Conservation (phyloP, 1,284 basidiomycete genomes). For the Vanrija pseudolonga region DNA sequence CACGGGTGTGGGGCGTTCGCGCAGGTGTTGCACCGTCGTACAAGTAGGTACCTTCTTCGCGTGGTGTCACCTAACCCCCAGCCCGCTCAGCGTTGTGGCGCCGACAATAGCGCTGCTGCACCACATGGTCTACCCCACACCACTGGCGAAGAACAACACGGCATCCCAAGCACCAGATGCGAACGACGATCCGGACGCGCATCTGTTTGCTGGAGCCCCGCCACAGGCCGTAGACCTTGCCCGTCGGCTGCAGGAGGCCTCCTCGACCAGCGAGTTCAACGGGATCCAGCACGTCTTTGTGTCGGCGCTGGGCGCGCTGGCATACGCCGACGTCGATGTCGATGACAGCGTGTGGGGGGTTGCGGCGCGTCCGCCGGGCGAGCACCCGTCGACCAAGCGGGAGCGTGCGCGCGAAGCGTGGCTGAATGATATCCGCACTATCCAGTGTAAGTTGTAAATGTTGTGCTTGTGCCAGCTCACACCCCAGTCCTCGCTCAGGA, state of each 20-base stretch:
- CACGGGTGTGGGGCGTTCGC: conserved; percentile 32
- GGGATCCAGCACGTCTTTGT: conserved; percentile 72
- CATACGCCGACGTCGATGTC: conserved; percentile 61
- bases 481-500: conserved; percentile 62
- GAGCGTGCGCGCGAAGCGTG: not conserved
- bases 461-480: not conserved
- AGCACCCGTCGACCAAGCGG: not conserved
- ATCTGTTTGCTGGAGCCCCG: not conserved
- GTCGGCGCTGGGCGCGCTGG: conserved; percentile 67
- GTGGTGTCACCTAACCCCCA: conserved; percentile 6
- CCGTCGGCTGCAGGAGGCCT: conserved; percentile 17
- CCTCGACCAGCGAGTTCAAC: conserved; percentile 53
- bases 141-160: conserved; percentile 2
- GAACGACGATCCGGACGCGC: conserved; percentile 6
- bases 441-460: conserved; percentile 34
- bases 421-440: conserved; percentile 16
- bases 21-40: not conserved
- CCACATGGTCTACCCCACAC: conserved; percentile 38
- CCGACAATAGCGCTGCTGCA: conserved; percentile 35
- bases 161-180: conserved; percentile 1
- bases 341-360: conserved; percentile 7
- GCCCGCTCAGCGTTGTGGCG: conserved; percentile 28
- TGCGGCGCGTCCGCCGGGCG: not conserved
- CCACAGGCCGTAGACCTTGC: conserved; percentile 35
- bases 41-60: not conserved